Conservation (phyloP, 306 rosid genomes). For the Pyrus communis region DNA sequence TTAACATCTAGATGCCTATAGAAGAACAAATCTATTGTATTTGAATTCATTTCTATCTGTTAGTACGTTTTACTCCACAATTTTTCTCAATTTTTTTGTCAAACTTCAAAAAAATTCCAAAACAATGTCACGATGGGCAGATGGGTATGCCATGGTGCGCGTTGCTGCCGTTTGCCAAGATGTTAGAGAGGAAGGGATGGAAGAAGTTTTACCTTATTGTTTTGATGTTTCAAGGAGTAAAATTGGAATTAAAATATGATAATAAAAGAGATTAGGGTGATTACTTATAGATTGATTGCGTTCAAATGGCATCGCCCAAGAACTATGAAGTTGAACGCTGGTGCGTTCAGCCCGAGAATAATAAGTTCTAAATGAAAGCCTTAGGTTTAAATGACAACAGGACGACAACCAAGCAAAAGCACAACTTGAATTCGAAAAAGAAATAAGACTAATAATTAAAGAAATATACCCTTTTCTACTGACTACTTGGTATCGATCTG, state of each 20-base stretch:
- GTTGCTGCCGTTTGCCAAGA: background rate
- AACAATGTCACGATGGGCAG: background rate
- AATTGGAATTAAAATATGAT: background rate
- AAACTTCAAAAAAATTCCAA: no score
- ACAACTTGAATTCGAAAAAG: background rate
- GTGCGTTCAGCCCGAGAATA: background rate
- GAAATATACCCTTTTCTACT: slow-evolving; percentile 59
- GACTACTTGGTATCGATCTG: slow-evolving; percentile 59
- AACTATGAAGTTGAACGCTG: background rate
- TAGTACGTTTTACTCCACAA: no score
- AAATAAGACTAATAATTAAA: background rate
- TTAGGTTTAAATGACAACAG: background rate
- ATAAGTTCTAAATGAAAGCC: background rate
- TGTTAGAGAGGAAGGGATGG: background rate
- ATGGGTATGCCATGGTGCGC: background rate
- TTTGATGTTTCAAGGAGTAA: background rate
- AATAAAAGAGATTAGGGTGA: background rate
- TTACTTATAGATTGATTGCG: background rate
- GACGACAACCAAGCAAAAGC: background rate
- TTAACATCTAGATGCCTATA: background rate
- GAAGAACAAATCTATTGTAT: background rate
- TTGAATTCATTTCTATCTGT: background rate
- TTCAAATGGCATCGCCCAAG: background rate
- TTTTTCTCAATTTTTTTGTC: no score
- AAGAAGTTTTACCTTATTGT: background rate